Evolutionary conservation across 139 green algal genomes (phyloP).

Genomic region (Tetraselmis chui): DNA sequence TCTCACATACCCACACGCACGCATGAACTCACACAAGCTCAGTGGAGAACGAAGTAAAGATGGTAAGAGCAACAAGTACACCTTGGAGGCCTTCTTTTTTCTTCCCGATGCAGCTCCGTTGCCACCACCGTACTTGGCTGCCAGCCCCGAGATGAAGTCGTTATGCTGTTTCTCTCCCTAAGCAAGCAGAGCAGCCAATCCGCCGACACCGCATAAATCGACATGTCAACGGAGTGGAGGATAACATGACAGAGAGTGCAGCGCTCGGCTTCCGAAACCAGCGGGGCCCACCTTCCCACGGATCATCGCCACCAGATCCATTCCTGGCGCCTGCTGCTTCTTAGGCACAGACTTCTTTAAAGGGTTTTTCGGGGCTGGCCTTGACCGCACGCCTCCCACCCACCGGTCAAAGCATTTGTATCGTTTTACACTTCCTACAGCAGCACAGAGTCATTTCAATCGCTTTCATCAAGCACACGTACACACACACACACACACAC

Average conservation of each 20-base stretch:
- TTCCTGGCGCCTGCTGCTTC: background rate
- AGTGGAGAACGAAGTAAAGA: no score
- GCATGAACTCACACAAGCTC: no score
- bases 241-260: no score
- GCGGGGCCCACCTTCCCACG: background rate
- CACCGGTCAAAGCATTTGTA: conserved; percentile 37
- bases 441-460: background rate
- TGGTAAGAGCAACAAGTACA: no score
- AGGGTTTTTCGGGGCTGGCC: conserved; percentile 29
- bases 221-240: no score
- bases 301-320: background rate
- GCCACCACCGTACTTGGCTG: background rate
- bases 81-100: background rate
- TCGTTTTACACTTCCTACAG: conserved; percentile 19
- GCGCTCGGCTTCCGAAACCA: no score
- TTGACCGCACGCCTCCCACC: conserved; percentile 30
- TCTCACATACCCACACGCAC: no score
- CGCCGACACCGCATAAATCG: no score
- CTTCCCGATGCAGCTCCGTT: background rate
- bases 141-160: background rate
- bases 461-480: background rate
- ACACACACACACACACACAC: conserved; percentile 4
- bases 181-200: no score
- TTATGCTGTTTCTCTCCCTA: background rate
- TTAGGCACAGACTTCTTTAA: conserved; percentile 5